phyloP scores from a whole-genome alignment of 305 asterid genomes.

The Stenogyne calaminthoides region DNA sequence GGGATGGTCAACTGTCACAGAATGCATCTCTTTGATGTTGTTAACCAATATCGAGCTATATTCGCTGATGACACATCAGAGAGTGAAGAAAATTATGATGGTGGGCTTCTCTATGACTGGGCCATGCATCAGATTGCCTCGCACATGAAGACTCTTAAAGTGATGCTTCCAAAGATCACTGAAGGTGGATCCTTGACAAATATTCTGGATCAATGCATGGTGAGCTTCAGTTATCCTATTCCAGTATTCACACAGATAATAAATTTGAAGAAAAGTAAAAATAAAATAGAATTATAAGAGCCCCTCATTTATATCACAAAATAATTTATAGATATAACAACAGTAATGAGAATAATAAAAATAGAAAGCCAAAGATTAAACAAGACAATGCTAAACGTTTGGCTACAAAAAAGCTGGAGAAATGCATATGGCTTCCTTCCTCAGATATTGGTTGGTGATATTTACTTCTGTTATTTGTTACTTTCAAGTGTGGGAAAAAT shows the following conservation, averaged over 20 bases:
- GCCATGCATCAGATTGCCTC: conserved; percentile 85
- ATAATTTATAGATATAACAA: not conserved
- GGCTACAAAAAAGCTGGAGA: too few relatives aligned
- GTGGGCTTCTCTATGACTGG: conserved; percentile 95
- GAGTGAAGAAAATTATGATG: conserved; percentile 89
- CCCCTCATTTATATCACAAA: not conserved
- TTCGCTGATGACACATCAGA: conserved; percentile 89
- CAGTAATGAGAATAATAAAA: not conserved
- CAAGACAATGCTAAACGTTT: not conserved
- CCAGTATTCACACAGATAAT: not conserved
- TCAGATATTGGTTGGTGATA: conserved; percentile 5
- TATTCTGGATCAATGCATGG: conserved; percentile 93
- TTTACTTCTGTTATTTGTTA: not conserved
- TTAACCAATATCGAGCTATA: conserved; percentile 93
- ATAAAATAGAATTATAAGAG: not conserved
- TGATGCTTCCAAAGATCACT: conserved; percentile 86
- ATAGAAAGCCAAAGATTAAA: not conserved
- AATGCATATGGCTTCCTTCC: not conserved
- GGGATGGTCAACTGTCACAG: conserved; percentile 85
- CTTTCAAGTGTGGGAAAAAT: conserved; percentile 4
- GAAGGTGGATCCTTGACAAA: conserved; percentile 90
- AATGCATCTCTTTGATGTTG: conserved; percentile 86
- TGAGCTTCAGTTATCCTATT: conserved; percentile 44
- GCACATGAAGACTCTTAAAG: conserved; percentile 72
- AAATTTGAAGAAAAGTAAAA: not conserved